phyloP scores from a whole-genome alignment of 2,329 filamentous ascomycete species.

The Paramyrothecium roridum region DNA sequence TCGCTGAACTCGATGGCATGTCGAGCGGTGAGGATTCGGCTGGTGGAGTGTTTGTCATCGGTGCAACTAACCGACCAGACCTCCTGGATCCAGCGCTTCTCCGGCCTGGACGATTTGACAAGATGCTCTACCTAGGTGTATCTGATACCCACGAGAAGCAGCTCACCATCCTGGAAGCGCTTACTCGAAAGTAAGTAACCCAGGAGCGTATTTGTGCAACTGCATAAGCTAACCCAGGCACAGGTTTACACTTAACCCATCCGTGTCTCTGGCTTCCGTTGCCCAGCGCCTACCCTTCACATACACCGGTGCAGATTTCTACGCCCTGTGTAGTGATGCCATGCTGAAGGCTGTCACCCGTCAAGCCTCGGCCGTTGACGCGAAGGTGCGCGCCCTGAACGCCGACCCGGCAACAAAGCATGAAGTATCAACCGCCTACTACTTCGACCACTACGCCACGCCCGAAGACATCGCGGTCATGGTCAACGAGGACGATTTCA shows the following conservation, averaged over 20 bases:
- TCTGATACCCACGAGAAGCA: constrained; percentile 97
- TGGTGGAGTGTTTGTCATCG: constrained; percentile 93
- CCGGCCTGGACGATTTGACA: constrained; percentile 90
- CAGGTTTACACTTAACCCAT: constrained; percentile 81
- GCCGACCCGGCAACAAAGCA: constrained; percentile 28
- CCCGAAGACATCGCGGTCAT: constrained; percentile 81
- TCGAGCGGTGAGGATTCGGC: constrained; percentile 83
- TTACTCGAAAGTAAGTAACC: constrained; percentile 80
- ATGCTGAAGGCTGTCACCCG: constrained; percentile 99
- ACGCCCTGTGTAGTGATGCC: constrained; percentile 93
- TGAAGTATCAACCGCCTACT: constrained; percentile 81
- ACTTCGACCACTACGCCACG: constrained; percentile 88
- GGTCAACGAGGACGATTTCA: constrained; percentile 86
- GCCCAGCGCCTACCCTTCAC: constrained; percentile 83
- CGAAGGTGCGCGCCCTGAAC: constrained; percentile 73
- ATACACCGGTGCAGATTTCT: constrained; percentile 96
- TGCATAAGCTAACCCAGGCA: not conserved
- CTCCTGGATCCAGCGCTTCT: constrained; percentile 86
- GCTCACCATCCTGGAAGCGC: constrained; percentile 85
- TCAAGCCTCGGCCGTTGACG: constrained; percentile 78
- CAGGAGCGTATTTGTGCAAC: constrained; percentile 4
- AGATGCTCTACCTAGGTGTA: constrained; percentile 96
- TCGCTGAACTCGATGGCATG: constrained; percentile 97
- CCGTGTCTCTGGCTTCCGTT: constrained; percentile 71
- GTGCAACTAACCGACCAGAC: constrained; percentile 92